Evolutionary conservation across 73 alveolate species (phyloP), one percentile per base, ranked within the genome.

Genomic region (Paramecium octaurelia): DNA sequence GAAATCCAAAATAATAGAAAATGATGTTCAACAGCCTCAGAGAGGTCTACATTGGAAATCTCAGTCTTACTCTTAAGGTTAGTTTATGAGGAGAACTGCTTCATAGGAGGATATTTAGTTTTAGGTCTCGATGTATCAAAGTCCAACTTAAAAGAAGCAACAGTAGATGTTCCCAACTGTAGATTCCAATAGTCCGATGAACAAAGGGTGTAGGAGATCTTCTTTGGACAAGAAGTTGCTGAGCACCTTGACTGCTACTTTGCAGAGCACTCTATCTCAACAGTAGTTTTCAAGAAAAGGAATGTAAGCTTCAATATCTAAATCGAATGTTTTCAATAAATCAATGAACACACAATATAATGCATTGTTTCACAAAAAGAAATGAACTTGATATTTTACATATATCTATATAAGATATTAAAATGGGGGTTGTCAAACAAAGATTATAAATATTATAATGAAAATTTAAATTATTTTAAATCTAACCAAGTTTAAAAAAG

Each of bases 161-260:
- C 6, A 80, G 12, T 43, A 44, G 29, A 80, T 80, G 91, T 80
- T 80, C 24, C 91, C 91, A 1, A 35, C 44, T 18, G 91, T 80
- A 0, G 91, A 80, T 44, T 27, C 91, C 16, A 80, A 64, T 43
- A 80, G 91, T 46, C 91, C 91, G 0, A 20, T 80, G 2, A 29
- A 75, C n/a, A 35, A 75, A n/a, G 58, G 34, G 6, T 20, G 9
- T 23, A 21, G 91, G 12, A 80, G 48, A 43, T 40, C 91, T 31
- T 80, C 91, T 4, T 12, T 80, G 16, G 88, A 75, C n/a, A 75
- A 75, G 40, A 75, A 75, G 12, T 64, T 64, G 84, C 11, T 23
- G 18, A 75, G 88, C 10, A 75, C n/a, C 31, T 38, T 75, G 21
- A 38, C 58, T 38, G 60, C 68, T 0, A 16, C 68, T 3, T 0